A percentile compares a stretch with the other conserved stretches of the same genome.
Evolutionary conservation across 2,329 filamentous ascomycete species (phyloP).

Genomic region (Penicillium sumatraense): DNA sequence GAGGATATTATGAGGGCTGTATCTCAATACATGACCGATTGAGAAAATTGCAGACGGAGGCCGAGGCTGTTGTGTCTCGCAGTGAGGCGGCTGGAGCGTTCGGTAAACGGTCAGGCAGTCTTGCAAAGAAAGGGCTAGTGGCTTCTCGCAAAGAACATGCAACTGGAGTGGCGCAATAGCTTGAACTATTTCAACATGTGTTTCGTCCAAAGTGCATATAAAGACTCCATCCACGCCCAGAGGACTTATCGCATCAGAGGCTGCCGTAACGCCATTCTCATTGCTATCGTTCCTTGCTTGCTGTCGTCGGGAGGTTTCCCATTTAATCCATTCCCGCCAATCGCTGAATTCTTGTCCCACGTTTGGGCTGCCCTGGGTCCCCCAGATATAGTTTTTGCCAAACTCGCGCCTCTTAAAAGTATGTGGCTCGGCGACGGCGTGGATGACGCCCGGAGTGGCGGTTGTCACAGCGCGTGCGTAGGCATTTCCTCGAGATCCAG

Average conservation of each 20-base stretch:
- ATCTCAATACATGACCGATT: conserved; percentile 90
- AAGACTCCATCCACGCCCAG: conserved; percentile 68
- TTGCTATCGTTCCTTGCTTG: conserved; percentile 43
- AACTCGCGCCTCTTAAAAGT: conserved; percentile 75
- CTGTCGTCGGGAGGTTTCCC: conserved; percentile 67
- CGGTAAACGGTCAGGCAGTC: conserved; percentile 76
- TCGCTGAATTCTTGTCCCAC: conserved; percentile 71
- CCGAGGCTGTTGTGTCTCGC: conserved; percentile 23
- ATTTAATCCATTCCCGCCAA: conserved; percentile 78
- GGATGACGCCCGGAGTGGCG: conserved; percentile 70
- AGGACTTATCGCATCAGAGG: conserved; percentile 41
- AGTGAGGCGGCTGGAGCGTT: conserved; percentile 32
- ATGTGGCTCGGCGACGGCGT: conserved; percentile 80
- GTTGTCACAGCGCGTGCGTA: conserved; percentile 73
- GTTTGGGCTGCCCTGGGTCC: conserved; percentile 46
- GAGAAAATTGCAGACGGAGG: conserved; percentile 68
- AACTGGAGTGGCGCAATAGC: conserved; percentile 70
- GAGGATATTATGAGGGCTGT: conserved; percentile 89
- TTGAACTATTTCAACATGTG: conserved; percentile 80
- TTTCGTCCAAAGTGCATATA: conserved; percentile 82
- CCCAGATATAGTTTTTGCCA: conserved; percentile 75
- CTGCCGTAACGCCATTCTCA: conserved; percentile 32
- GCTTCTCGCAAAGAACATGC: conserved; percentile 95
- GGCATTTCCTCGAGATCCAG: conserved; percentile 75
- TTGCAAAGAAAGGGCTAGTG: conserved; percentile 75